A percentile compares a stretch with the other conserved stretches of the same genome.
phyloP scores from a whole-genome alignment of 306 rosid genomes.

The Glycine latifolia region DNA sequence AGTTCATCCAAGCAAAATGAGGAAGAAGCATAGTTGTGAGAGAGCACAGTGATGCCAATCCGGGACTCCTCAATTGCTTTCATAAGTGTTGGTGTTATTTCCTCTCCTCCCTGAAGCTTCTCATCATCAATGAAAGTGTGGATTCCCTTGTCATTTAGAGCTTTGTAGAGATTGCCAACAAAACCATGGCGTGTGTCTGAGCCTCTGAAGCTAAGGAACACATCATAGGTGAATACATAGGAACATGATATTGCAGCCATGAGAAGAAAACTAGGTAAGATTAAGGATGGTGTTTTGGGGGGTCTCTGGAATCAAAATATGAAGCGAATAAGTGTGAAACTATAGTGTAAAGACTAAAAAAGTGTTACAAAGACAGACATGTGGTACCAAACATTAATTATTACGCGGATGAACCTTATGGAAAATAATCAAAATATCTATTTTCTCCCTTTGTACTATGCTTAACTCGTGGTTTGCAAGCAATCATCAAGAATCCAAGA shows the following conservation, averaged over 20 bases:
- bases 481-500: too few relatives aligned
- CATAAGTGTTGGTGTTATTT: constrained; percentile 5
- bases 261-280: background rate
- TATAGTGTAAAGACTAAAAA: background rate
- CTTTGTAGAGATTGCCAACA: constrained; percentile 2
- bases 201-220: constrained; percentile 13
- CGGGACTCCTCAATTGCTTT: constrained; percentile 10
- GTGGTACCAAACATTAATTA: background rate
- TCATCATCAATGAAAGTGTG: constrained; percentile 12
- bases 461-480: too few relatives aligned
- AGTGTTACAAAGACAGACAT: background rate
- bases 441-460: too few relatives aligned
- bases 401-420: too few relatives aligned
- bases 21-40: constrained; percentile 21
- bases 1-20: constrained; percentile 9
- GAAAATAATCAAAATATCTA: too few relatives aligned
- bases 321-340: background rate
- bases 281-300: background rate
- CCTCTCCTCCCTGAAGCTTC: constrained; percentile 7
- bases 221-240: constrained; percentile 7
- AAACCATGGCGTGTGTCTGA: constrained; percentile 21
- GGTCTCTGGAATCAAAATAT: background rate
- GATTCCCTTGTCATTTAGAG: background rate
- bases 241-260: constrained; percentile 11
- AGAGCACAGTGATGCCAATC: constrained; percentile 14